Percentiles rank a stretch among this genome's conserved stretches.
Conservation (phyloP, 768 basidiomycete genomes). For the Dioszegia hungarica region DNA sequence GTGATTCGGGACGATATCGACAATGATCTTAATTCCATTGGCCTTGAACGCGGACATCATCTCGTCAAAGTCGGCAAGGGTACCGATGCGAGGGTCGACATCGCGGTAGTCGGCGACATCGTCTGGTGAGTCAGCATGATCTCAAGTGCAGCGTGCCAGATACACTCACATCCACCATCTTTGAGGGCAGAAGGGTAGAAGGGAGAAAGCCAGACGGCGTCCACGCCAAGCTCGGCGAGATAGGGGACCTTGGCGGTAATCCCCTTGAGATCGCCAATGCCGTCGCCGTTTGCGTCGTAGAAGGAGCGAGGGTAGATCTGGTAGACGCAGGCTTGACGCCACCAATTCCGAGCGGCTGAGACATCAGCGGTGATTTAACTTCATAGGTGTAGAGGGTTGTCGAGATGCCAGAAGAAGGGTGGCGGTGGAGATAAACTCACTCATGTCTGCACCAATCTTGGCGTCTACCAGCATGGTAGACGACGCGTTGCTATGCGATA, state of each 20-base stretch:
- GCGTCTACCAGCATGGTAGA: too few relatives aligned
- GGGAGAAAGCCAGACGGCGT: slow-evolving; percentile 38
- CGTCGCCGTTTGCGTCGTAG: slow-evolving; percentile 36
- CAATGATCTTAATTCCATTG: slow-evolving; percentile 31
- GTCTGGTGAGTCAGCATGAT: slow-evolving; percentile 14
- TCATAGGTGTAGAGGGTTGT: too few relatives aligned
- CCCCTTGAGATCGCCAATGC: slow-evolving; percentile 38
- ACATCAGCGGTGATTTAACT: not conserved
- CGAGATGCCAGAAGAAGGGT: too few relatives aligned
- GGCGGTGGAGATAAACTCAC: too few relatives aligned
- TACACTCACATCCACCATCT: slow-evolving; percentile 40
- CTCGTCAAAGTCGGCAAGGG: slow-evolving; percentile 37
- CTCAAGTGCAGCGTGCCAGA: not conserved
- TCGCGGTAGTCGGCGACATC: slow-evolving; percentile 42
- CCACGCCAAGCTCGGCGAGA: slow-evolving; percentile 25
- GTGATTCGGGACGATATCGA: slow-evolving; percentile 44
- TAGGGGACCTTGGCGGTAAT: slow-evolving; percentile 35
- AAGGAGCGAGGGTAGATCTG: slow-evolving; percentile 44
- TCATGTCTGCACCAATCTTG: too few relatives aligned
- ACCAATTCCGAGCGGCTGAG: slow-evolving; percentile 31
- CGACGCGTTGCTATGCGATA: too few relatives aligned
- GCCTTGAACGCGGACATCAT: slow-evolving; percentile 27
- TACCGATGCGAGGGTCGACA: slow-evolving; percentile 39
- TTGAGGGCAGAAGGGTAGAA: slow-evolving; percentile 41
- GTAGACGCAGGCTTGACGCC: slow-evolving; percentile 39